These are phyloP conservation scores for Linnemannia exigua DNA, from an alignment of 192 early-diverging fungal species.

Conservation along the genomic window DNA sequence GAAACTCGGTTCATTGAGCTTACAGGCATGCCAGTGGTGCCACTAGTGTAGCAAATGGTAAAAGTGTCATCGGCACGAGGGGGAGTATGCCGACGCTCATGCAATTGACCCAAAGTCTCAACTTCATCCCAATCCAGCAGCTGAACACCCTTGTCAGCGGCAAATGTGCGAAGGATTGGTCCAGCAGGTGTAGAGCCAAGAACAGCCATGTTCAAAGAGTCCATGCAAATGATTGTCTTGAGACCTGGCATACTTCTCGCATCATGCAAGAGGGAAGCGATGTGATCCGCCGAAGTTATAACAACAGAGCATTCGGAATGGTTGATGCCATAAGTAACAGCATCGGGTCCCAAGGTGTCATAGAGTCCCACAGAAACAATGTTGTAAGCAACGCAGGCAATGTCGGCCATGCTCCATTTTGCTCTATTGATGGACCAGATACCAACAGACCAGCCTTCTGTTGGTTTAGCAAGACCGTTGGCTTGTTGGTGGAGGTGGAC, in stretches of 20 bases:
- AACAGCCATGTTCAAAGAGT: conserved; percentile 56
- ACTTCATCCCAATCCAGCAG: conserved; percentile 69
- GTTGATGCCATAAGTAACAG: conserved; percentile 87
- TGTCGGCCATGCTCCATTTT: conserved; percentile 81
- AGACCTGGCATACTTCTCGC: conserved; percentile 73
- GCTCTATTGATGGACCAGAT: conserved; percentile 81
- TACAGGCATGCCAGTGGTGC: conserved; percentile 86
- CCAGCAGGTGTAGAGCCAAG: conserved; percentile 11
- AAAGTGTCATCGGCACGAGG: conserved; percentile 75
- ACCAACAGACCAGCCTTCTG: conserved; percentile 63
- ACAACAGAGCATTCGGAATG: conserved; percentile 81
- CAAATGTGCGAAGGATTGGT: conserved; percentile 67
- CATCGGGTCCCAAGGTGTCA: conserved; percentile 88
- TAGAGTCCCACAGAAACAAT: conserved; percentile 82
- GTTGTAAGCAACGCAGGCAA: conserved; percentile 71
- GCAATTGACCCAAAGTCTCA: conserved; percentile 68
- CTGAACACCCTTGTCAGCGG: conserved; percentile 67
- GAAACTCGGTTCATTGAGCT: conserved; percentile 32
- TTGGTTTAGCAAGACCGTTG: conserved; percentile 1
- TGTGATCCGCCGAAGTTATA: conserved; percentile 65
- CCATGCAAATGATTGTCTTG: conserved; percentile 81
- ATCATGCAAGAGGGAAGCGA: conserved; percentile 62
- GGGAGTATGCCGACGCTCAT: conserved; percentile 62
- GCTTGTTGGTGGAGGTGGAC: conserved; percentile 53
- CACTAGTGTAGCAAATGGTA: conserved; percentile 84